Conservation (phyloP, 148 eudicot species). For the Gaultheria prostrata region DNA sequence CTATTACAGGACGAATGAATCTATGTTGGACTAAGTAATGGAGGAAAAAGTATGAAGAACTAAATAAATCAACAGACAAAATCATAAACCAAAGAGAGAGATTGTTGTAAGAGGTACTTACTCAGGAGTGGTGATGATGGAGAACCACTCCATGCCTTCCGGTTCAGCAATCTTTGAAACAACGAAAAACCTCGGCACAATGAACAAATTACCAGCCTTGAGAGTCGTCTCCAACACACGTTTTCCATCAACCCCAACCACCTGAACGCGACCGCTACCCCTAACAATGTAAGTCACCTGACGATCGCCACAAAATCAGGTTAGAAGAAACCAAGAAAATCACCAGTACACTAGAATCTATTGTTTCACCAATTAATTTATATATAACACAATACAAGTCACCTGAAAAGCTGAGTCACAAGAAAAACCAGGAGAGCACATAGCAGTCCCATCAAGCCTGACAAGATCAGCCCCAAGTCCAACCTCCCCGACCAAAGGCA, state of each 20-base stretch:
- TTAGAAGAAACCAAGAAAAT: background rate
- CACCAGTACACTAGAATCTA: background rate
- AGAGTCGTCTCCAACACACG: constrained; percentile 63
- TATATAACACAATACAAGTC: background rate
- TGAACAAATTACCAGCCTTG: constrained; percentile 67
- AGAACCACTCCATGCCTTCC: constrained; percentile 91
- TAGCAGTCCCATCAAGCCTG: constrained; percentile 58
- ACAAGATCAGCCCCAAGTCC: constrained; percentile 86
- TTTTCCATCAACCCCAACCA: constrained; percentile 80
- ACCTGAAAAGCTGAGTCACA: constrained; percentile 88
- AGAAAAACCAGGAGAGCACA: constrained; percentile 90
- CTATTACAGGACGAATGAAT: background rate
- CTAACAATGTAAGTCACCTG: constrained; percentile 77
- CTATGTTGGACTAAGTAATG: background rate
- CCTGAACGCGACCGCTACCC: constrained; percentile 85
- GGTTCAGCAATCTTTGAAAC: constrained; percentile 76
- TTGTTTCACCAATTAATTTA: background rate
- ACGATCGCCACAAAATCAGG: constrained; percentile 9
- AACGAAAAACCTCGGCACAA: constrained; percentile 83
- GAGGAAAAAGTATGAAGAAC: background rate
- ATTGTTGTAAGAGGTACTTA: constrained; percentile 24
- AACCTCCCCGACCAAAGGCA: constrained; percentile 87
- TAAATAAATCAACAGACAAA: background rate
- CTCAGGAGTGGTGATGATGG: constrained; percentile 85
- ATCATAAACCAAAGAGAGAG: background rate